Conservation (phyloP, 2,329 filamentous ascomycete species). For the Penicillium hordei region DNA sequence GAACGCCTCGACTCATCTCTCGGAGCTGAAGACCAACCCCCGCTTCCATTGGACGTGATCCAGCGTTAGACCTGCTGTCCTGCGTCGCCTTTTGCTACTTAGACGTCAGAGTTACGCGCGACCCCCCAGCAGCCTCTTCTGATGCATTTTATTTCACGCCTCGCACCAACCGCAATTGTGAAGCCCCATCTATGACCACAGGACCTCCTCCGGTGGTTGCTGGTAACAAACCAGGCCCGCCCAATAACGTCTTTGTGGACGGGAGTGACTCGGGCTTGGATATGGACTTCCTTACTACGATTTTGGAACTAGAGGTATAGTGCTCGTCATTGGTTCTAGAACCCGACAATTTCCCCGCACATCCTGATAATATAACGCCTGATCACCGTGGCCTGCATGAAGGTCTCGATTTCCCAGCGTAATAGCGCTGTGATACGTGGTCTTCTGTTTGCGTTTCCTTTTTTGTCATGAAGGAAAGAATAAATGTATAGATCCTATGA, state of each 20-base stretch:
- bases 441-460: background rate
- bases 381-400: background rate
- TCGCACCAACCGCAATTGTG: background rate
- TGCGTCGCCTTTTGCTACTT: background rate
- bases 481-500: background rate
- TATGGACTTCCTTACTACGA: background rate
- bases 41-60: background rate
- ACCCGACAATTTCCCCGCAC: background rate
- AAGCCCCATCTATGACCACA: background rate
- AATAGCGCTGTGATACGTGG: background rate
- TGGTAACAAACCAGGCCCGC: background rate
- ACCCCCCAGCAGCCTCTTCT: background rate
- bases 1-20: background rate
- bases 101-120: background rate
- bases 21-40: background rate
- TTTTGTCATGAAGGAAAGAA: background rate
- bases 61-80: too few relatives aligned
- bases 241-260: background rate
- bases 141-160: background rate
- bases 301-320: background rate
- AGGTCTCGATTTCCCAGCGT: background rate
- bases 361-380: background rate
- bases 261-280: background rate
- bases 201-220: background rate
- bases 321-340: background rate